Evolutionary conservation across 2,329 filamentous ascomycete species (phyloP).

Genomic region (Dryadomyces quercus-mongolicae): DNA sequence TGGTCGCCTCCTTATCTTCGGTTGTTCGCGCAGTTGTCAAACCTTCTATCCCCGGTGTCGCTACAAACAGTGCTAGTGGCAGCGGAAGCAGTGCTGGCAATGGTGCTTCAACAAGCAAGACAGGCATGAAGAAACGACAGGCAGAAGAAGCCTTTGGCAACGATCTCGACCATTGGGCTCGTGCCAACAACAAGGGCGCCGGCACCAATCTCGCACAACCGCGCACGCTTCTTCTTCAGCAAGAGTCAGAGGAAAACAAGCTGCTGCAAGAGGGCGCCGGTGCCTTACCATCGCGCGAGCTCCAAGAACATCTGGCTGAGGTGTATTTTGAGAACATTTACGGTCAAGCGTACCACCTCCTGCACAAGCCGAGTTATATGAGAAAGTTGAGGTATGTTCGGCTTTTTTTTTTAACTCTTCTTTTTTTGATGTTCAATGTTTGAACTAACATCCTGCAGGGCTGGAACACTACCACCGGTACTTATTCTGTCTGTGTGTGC

Average conservation of each 20-base stretch:
- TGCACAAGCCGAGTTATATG: slow-evolving; percentile 98
- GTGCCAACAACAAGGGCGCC: slow-evolving; percentile 39
- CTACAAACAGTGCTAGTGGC: slow-evolving; percentile 18
- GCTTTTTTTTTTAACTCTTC: too few relatives aligned
- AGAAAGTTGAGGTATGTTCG: slow-evolving; percentile 51
- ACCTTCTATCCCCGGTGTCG: slow-evolving; percentile 52
- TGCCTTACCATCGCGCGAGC: slow-evolving; percentile 68
- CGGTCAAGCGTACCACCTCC: slow-evolving; percentile 83
- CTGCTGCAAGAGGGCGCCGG: slow-evolving; percentile 73
- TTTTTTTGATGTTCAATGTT: background rate
- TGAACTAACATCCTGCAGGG: slow-evolving; percentile 29
- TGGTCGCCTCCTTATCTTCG: slow-evolving; percentile 34
- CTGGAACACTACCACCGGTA: slow-evolving; percentile 74
- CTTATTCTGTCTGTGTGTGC: slow-evolving; percentile 89
- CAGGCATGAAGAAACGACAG: slow-evolving; percentile 62
- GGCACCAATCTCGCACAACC: slow-evolving; percentile 17
- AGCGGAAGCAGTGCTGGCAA: background rate
- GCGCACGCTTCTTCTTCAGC: slow-evolving; percentile 34
- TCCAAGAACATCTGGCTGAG: slow-evolving; percentile 87
- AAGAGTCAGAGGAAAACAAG: slow-evolving; percentile 62
- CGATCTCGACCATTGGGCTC: slow-evolving; percentile 73
- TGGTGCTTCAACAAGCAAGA: slow-evolving; percentile 25
- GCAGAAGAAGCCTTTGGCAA: slow-evolving; percentile 80
- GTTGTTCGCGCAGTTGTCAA: slow-evolving; percentile 77
- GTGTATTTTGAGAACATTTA: slow-evolving; percentile 95